Percentiles rank a stretch among this genome's conserved stretches.
Evolutionary conservation across 139 green algal genomes (phyloP).

Genomic region (Coelastrella sp.): DNA sequence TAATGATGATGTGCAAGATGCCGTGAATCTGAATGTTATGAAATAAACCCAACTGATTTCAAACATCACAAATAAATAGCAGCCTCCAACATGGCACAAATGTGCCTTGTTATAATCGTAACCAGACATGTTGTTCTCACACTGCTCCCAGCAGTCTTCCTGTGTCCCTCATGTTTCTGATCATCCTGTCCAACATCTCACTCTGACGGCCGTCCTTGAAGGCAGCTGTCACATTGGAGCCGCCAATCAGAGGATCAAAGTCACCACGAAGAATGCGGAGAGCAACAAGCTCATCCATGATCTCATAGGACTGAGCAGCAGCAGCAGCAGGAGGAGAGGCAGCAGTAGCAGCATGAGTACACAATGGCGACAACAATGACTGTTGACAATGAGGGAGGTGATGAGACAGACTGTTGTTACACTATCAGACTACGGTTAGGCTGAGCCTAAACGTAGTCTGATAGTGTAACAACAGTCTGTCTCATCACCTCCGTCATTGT

Average conservation of each 20-base stretch:
- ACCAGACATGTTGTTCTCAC: not conserved
- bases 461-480: too few species aligned
- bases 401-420: too few species aligned
- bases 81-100: too few species aligned
- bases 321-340: not conserved
- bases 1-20: too few species aligned
- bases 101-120: too few species aligned
- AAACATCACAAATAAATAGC: too few species aligned
- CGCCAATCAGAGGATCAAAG: not conserved
- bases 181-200: constrained; percentile 9
- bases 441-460: too few species aligned
- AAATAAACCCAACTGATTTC: too few species aligned
- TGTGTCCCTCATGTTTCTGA: constrained; percentile 1
- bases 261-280: constrained; percentile 8
- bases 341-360: not conserved
- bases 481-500: not conserved
- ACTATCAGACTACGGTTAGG: too few species aligned
- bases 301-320: constrained; percentile 28
- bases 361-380: not conserved
- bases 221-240: not conserved
- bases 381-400: not conserved
- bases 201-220: not conserved
- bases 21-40: too few species aligned
- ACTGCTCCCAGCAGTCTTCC: constrained; percentile 20
- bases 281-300: constrained; percentile 31